phyloP scores from a whole-genome alignment of 371 early-diverging fungal species.

The Blakeslea trispora region DNA sequence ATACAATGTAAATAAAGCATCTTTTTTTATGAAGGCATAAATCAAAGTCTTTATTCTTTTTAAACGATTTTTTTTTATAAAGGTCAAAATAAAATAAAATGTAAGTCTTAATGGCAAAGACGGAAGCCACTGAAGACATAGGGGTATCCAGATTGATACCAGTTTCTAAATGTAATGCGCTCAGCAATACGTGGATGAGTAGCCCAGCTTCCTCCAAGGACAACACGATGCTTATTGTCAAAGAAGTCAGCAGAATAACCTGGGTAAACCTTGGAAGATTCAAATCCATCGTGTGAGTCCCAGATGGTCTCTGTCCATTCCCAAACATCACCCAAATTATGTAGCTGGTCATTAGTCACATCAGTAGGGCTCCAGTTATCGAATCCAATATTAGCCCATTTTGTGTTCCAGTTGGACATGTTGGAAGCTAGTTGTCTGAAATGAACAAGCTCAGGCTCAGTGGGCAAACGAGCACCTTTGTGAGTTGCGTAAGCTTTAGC shows the following conservation, averaged over 20 bases:
- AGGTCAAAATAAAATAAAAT: no score
- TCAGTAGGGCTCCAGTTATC: slow-evolving; percentile 62
- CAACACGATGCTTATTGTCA: slow-evolving; percentile 81
- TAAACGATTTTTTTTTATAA: no score
- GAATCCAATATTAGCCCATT: slow-evolving; percentile 61
- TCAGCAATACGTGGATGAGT: slow-evolving; percentile 80
- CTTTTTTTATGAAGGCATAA: no score
- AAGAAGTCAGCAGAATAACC: slow-evolving; percentile 91
- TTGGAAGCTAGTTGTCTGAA: slow-evolving; percentile 24
- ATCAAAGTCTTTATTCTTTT: no score
- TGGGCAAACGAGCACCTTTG: slow-evolving; percentile 61
- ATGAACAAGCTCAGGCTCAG: slow-evolving; percentile 62
- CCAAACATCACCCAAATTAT: slow-evolving; percentile 74
- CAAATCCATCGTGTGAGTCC: slow-evolving; percentile 60
- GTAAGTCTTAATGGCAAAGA: slow-evolving; percentile 32
- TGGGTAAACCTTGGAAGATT: slow-evolving; percentile 72
- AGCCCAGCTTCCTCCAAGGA: slow-evolving; percentile 87
- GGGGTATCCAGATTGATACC: slow-evolving; percentile 88
- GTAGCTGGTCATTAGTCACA: slow-evolving; percentile 40
- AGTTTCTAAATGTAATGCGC: slow-evolving; percentile 79
- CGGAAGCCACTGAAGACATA: slow-evolving; percentile 81
- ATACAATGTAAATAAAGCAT: not conserved
- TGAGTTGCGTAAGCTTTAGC: slow-evolving; percentile 68
- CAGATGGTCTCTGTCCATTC: slow-evolving; percentile 81
- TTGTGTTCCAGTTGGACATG: slow-evolving; percentile 8